Conservation (phyloP, 371 early-diverging fungal genomes). For the Racocetra persica region DNA sequence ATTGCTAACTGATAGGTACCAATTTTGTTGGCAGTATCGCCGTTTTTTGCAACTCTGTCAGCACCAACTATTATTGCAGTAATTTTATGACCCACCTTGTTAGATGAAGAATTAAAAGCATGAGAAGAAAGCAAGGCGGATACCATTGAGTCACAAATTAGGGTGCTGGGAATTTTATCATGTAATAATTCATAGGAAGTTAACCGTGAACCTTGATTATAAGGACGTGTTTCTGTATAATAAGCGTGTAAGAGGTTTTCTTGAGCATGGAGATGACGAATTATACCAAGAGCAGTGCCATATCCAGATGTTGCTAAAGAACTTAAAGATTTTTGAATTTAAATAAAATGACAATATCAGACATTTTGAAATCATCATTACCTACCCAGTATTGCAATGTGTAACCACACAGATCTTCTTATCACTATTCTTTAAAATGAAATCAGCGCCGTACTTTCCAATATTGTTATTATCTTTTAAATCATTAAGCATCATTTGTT, state of each 20-base stretch:
- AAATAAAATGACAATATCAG: background rate
- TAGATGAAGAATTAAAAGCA: slow-evolving; percentile 46
- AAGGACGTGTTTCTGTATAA: slow-evolving; percentile 97
- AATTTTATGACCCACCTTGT: slow-evolving; percentile 45
- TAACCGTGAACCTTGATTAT: slow-evolving; percentile 95
- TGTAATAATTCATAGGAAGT: slow-evolving; percentile 95
- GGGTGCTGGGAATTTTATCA: slow-evolving; percentile 89
- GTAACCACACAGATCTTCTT: slow-evolving; percentile 79
- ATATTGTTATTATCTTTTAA: slow-evolving; percentile 89
- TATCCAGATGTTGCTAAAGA: slow-evolving; percentile 87
- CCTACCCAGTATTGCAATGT: slow-evolving; percentile 95
- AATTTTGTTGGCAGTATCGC: slow-evolving; percentile 98
- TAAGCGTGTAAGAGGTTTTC: slow-evolving; percentile 78
- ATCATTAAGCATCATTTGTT: slow-evolving; percentile 87
- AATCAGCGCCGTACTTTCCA: slow-evolving; percentile 79
- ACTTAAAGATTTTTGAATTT: slow-evolving; percentile 42
- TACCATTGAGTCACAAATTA: slow-evolving; percentile 93
- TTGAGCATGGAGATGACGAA: slow-evolving; percentile 75
- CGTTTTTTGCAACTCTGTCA: slow-evolving; percentile 95
- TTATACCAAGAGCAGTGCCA: slow-evolving; percentile 90
- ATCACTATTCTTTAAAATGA: slow-evolving; percentile 50
- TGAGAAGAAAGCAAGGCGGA: slow-evolving; percentile 76
- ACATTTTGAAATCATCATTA: background rate
- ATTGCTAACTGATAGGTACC: slow-evolving; percentile 97
- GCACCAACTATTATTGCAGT: slow-evolving; percentile 95